Percentiles rank a stretch among this genome's conserved stretches.
phyloP scores from a whole-genome alignment of 106 monocot species.

The Dioscorea zingiberensis region DNA sequence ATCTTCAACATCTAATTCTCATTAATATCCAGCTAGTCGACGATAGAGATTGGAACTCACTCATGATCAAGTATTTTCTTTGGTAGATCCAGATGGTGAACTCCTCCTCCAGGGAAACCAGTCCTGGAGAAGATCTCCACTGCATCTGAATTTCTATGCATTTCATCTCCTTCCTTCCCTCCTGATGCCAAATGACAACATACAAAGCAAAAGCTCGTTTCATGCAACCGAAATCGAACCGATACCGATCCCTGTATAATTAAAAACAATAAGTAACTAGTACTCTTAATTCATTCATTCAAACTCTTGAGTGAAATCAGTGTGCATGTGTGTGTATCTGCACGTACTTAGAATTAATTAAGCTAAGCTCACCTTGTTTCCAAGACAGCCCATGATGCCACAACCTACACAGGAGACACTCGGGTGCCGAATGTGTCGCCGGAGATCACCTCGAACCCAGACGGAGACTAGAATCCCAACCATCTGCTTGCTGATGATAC shows the following conservation, averaged over 20 bases:
- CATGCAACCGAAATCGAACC: slow-evolving; percentile 50
- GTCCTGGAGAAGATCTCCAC: slow-evolving; percentile 52
- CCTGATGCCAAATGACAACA: slow-evolving; percentile 89
- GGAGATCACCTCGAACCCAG: slow-evolving; percentile 50
- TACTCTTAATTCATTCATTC: not conserved
- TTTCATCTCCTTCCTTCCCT: slow-evolving; percentile 56
- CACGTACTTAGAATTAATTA: no score
- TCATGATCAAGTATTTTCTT: slow-evolving; percentile 60
- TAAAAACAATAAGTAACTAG: not conserved
- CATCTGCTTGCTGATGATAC: slow-evolving; percentile 81
- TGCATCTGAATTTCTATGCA: slow-evolving; percentile 51
- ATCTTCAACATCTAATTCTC: no score
- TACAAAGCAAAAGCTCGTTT: slow-evolving; percentile 80
- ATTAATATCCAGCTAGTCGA: no score
- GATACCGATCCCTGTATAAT: slow-evolving; percentile 65
- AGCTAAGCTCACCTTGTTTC: slow-evolving; percentile 69
- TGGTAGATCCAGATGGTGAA: slow-evolving; percentile 27
- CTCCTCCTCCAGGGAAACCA: slow-evolving; percentile 30
- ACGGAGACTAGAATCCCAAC: slow-evolving; percentile 65
- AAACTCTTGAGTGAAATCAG: not conserved
- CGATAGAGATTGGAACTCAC: slow-evolving; percentile 29
- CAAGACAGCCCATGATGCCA: slow-evolving; percentile 72
- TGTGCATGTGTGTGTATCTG: no score
- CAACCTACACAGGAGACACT: slow-evolving; percentile 64
- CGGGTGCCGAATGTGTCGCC: slow-evolving; percentile 24